Evolutionary conservation across 768 basidiomycete genomes (phyloP).

Genomic region (Boletus pseudopeckii): DNA sequence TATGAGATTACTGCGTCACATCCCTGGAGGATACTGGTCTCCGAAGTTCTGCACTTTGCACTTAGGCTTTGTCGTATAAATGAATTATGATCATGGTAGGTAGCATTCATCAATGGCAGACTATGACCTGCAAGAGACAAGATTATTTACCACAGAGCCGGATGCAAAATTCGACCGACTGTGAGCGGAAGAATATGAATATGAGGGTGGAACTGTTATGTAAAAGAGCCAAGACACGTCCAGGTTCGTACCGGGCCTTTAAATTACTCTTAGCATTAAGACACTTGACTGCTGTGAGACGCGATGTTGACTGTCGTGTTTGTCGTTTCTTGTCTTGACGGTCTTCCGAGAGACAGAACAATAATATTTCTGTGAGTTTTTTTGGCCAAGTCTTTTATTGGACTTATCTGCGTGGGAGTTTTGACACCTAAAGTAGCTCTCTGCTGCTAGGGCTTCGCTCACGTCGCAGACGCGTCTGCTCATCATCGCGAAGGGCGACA

Average conservation of each 20-base stretch:
- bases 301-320: not conserved
- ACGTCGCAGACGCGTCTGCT: conserved; percentile 22
- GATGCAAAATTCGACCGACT: not conserved
- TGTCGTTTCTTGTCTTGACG: not conserved
- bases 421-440: conserved; percentile 4
- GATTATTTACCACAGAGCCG: not conserved
- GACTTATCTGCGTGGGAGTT: conserved; percentile 23
- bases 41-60: not conserved
- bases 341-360: not conserved
- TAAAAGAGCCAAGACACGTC: not conserved
- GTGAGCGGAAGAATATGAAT: not conserved
- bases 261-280: not conserved
- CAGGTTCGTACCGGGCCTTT: not conserved
- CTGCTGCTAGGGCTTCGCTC: not conserved
- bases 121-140: not conserved
- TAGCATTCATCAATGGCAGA: not conserved
- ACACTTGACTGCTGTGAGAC: not conserved
- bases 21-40: not conserved
- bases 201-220: not conserved
- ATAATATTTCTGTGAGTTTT: not conserved
- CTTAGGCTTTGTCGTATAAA: not conserved
- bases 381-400: conserved; percentile 9
- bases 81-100: not conserved
- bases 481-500: conserved; percentile 24
- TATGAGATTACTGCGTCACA: not conserved